A percentile compares a stretch with the other conserved stretches of the same genome.
Evolutionary conservation across 2,329 filamentous ascomycete genomes (phyloP).

Genomic region (Raffaelea ambrosiae): DNA sequence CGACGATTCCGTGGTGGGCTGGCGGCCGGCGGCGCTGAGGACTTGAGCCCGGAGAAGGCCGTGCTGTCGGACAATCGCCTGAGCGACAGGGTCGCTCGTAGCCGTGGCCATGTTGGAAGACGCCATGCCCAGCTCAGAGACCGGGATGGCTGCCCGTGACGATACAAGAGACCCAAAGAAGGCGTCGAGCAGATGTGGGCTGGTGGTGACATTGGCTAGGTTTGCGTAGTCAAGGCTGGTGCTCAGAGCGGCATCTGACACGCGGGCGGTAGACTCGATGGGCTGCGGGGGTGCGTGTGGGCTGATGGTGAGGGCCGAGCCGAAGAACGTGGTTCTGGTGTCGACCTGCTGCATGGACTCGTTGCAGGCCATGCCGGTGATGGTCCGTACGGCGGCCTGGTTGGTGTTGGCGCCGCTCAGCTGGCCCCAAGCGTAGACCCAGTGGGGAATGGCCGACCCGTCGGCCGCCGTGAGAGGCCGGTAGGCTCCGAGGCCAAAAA

Average conservation of each 20-base stretch:
- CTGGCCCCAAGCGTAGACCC: slow-evolving; percentile 27
- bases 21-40: slow-evolving; percentile 21
- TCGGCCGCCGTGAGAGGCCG: slow-evolving; percentile 15
- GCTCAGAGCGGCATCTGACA: slow-evolving; percentile 15
- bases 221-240: slow-evolving; percentile 19
- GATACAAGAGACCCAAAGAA: slow-evolving; percentile 27
- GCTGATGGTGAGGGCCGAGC: slow-evolving; percentile 17
- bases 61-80: slow-evolving; percentile 26
- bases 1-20: too few relatives aligned
- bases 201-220: slow-evolving; percentile 18
- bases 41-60: slow-evolving; percentile 26
- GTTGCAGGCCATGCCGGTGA: slow-evolving; percentile 28
- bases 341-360: slow-evolving; percentile 19
- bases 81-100: slow-evolving; percentile 13
- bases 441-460: slow-evolving; percentile 12
- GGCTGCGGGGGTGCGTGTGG: slow-evolving; percentile 18
- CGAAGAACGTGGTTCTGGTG: slow-evolving; percentile 12
- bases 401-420: slow-evolving; percentile 16
- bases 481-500: slow-evolving; percentile 16
- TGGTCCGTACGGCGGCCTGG: slow-evolving; percentile 18
- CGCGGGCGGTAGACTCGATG: slow-evolving; percentile 15
- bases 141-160: slow-evolving; percentile 23
- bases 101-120: not conserved
- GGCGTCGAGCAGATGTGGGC: slow-evolving; percentile 19
- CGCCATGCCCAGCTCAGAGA: slow-evolving; percentile 12